phyloP scores from a whole-genome alignment of 2,329 filamentous ascomycete species.

The Paraphoma chrysanthemicola region DNA sequence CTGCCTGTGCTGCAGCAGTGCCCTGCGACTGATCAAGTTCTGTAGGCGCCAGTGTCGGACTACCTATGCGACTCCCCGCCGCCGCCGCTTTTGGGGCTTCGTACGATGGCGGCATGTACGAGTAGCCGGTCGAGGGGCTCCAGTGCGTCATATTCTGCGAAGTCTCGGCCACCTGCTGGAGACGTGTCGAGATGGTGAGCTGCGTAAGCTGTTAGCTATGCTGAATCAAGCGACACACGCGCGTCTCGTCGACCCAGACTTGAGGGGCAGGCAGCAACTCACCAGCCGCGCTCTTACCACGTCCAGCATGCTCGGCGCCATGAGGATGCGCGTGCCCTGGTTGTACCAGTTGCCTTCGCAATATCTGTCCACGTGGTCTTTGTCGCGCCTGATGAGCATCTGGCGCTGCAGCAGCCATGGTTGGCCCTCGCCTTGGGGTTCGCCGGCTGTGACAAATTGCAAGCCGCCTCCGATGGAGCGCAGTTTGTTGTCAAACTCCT shows the following conservation, averaged over 20 bases:
- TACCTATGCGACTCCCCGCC: constrained; percentile 33
- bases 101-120: constrained; percentile 60
- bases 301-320: constrained; percentile 67
- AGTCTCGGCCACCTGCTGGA: constrained; percentile 62
- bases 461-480: constrained; percentile 59
- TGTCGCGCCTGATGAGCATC: constrained; percentile 36
- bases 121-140: constrained; percentile 65
- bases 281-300: constrained; percentile 63
- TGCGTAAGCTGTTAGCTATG: constrained; percentile 33
- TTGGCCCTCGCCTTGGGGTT: constrained; percentile 60
- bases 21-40: constrained; percentile 36
- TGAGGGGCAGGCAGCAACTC: constrained; percentile 24
- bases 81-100: constrained; percentile 44
- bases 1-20: constrained; percentile 14
- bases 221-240: neutral
- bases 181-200: constrained; percentile 62
- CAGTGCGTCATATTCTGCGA: constrained; percentile 63
- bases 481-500: constrained; percentile 63
- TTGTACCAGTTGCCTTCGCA: constrained; percentile 67
- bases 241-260: neutral
- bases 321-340: constrained; percentile 66
- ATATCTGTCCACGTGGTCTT: constrained; percentile 55
- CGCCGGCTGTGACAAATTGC: constrained; percentile 66
- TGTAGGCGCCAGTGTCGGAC: constrained; percentile 38
- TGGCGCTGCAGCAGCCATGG: constrained; percentile 60